A percentile compares a stretch with the other conserved stretches of the same genome.
phyloP scores from a whole-genome alignment of 805 yeast species.

The Ogataea paradorogensis region DNA sequence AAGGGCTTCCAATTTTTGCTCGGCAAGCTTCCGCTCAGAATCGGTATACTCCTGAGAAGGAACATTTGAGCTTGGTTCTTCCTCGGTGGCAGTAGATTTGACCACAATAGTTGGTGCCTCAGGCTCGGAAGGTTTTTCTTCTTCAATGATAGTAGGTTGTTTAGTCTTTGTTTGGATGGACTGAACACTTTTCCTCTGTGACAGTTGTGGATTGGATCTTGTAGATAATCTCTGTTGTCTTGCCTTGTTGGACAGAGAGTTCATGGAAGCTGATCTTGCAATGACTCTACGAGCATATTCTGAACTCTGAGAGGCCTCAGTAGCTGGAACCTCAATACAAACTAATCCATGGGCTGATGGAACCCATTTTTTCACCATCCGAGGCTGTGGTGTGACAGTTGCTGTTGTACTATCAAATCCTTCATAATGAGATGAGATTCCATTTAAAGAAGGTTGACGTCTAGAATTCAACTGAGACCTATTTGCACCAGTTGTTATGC shows the following conservation, averaged over 20 bases:
- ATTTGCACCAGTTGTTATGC: conserved; percentile 14
- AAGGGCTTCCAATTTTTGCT: conserved; percentile 27
- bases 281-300: conserved; percentile 14
- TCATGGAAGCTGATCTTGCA: conserved; percentile 25
- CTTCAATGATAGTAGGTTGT: conserved; percentile 27
- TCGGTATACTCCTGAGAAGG: conserved; percentile 22
- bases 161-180: conserved; percentile 22
- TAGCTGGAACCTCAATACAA: conserved; percentile 63
- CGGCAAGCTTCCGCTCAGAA: conserved; percentile 27
- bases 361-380: conserved; percentile 63
- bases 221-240: conserved; percentile 8
- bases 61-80: conserved; percentile 9
- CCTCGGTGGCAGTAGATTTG: conserved; percentile 10
- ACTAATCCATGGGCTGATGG: conserved; percentile 74
- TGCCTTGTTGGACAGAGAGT: conserved; percentile 18
- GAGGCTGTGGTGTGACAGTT: conserved; percentile 24
- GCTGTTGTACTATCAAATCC: conserved; percentile 13
- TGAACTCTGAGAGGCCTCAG: conserved; percentile 10
- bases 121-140: not conserved
- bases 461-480: conserved; percentile 9
- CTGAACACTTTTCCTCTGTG: conserved; percentile 21
- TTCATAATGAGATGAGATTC: conserved; percentile 8
- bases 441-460: conserved; percentile 20
- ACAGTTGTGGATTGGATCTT: conserved; percentile 5
- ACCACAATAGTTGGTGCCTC: not conserved